These are phyloP conservation scores for Cercis canadensis DNA, from an alignment of 306 rosid genomes.

Conservation along the genomic window DNA sequence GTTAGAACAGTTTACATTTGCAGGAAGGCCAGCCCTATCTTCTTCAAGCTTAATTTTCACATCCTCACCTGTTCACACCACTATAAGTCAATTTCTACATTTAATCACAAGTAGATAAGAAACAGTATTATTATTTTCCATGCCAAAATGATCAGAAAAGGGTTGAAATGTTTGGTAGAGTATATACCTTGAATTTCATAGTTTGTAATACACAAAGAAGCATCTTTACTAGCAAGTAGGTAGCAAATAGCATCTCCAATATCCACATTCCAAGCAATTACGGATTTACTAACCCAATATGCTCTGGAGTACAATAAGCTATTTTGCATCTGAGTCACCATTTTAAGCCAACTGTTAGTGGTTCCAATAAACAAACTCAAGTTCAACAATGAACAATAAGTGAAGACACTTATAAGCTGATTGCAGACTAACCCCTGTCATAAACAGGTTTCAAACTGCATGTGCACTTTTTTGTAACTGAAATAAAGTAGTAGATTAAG, in stretches of 20 bases:
- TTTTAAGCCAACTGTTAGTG: conserved; percentile 8
- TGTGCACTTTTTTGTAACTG: neutral
- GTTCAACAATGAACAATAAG: neutral
- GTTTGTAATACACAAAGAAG: conserved; percentile 57
- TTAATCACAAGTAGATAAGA: conserved; percentile 16
- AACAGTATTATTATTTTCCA: neutral
- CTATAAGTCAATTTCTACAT: conserved; percentile 28
- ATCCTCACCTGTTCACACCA: conserved; percentile 69
- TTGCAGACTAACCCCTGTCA: neutral
- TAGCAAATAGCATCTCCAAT: conserved; percentile 53
- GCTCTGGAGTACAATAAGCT: conserved; percentile 73
- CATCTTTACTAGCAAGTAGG: conserved; percentile 67
- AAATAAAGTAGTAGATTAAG: neutral
- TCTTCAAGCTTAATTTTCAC: conserved; percentile 72
- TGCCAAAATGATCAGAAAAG: conserved; percentile 2
- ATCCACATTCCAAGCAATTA: conserved; percentile 86
- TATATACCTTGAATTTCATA: conserved; percentile 61
- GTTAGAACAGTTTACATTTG: conserved; percentile 48
- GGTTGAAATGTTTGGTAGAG: conserved; percentile 3
- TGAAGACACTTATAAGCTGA: neutral
- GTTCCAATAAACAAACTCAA: conserved; percentile 5
- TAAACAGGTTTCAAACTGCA: neutral
- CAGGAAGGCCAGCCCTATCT: conserved; percentile 67
- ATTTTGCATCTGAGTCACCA: conserved; percentile 55
- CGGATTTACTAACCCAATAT: conserved; percentile 68